Conservation (phyloP, 164 flowering plant species). For the Berberis thunbergii region DNA sequence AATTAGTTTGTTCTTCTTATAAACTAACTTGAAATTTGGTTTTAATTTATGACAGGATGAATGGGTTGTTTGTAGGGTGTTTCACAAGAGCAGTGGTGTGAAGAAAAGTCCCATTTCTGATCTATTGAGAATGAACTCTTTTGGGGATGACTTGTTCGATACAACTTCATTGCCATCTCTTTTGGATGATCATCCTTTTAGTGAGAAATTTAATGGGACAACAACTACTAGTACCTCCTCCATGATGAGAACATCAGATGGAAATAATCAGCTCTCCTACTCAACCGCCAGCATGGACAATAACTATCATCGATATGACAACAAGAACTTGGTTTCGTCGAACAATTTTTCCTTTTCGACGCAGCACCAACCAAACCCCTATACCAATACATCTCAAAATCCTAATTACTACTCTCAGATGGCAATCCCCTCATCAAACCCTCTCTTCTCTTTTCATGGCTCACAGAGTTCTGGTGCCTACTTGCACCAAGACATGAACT, state of each 20-base stretch:
- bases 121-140: constrained; percentile 26
- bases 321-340: constrained; percentile 13
- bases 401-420: neutral
- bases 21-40: no score
- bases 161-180: constrained; percentile 43
- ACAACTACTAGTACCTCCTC: neutral
- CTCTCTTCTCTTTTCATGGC: constrained; percentile 12
- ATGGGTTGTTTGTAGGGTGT: constrained; percentile 57
- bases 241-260: constrained; percentile 3
- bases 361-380: constrained; percentile 2
- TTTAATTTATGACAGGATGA: constrained; percentile 34
- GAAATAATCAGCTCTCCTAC: constrained; percentile 9
- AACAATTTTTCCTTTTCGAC: constrained; percentile 5
- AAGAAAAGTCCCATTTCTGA: constrained; percentile 24
- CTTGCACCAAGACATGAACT: constrained; percentile 13
- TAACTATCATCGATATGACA: constrained; percentile 9
- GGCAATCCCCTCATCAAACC: constrained; percentile 12
- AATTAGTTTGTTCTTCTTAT: no score
- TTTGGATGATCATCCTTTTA: constrained; percentile 23
- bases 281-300: constrained; percentile 5
- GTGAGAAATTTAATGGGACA: neutral
- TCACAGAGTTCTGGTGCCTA: constrained; percentile 10
- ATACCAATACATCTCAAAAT: neutral
- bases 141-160: constrained; percentile 32
- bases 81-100: constrained; percentile 42